These are phyloP conservation scores for Centrapalus pauciflorus DNA, from an alignment of 129 eudicot genomes.

Conservation along the genomic window DNA sequence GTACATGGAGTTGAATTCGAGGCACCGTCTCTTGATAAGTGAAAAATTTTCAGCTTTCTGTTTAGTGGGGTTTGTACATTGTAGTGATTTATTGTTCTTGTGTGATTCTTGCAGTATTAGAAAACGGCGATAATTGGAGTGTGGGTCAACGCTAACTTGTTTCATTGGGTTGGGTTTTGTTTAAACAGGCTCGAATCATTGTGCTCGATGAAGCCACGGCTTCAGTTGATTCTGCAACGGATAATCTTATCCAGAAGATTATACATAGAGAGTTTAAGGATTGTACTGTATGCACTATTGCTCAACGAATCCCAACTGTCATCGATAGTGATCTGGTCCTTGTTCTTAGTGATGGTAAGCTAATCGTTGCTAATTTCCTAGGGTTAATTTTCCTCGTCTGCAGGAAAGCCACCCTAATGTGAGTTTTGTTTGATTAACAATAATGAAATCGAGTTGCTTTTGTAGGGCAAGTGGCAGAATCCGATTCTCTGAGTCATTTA, in stretches of 20 bases:
- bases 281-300: conserved; percentile 91
- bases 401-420: too few species aligned
- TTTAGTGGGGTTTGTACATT: background rate
- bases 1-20: conserved; percentile 19
- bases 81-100: conserved; percentile 1
- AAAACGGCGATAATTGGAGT: conserved; percentile 97
- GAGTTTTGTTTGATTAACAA: too few species aligned
- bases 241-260: conserved; percentile 84
- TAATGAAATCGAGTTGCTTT: too few species aligned
- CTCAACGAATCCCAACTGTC: conserved; percentile 92
- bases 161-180: conserved; percentile 86
- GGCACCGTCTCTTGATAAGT: background rate
- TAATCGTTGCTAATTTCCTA: too few species aligned
- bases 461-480: conserved; percentile 71
- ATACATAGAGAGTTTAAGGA: conserved; percentile 67
- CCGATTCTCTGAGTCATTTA: conserved; percentile 48
- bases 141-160: conserved; percentile 95
- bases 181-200: conserved; percentile 79
- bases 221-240: conserved; percentile 94
- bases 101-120: conserved; percentile 50
- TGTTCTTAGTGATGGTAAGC: conserved; percentile 97
- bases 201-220: conserved; percentile 98
- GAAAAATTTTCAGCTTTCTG: background rate
- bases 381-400: too few species aligned
- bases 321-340: conserved; percentile 92